Conservation (phyloP, 2,329 filamentous ascomycete genomes). For the Botryosphaeria agaves region DNA sequence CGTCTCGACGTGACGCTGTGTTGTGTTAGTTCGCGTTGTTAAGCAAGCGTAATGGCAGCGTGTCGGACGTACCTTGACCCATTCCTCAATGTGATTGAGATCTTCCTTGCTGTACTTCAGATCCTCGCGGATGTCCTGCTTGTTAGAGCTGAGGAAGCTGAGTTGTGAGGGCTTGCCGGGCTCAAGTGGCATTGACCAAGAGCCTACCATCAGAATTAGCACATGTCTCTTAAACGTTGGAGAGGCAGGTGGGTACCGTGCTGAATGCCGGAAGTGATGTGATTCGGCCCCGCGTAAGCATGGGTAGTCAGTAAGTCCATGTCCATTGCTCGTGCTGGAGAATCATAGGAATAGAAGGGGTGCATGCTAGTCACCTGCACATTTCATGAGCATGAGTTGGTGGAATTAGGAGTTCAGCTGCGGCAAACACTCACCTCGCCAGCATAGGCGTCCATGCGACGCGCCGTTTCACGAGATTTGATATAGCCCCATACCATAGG, state of each 20-base stretch:
- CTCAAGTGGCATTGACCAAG: constrained; percentile 47
- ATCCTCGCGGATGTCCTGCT: constrained; percentile 40
- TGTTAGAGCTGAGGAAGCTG: constrained; percentile 45
- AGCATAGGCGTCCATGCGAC: constrained; percentile 61
- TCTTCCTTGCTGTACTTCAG: constrained; percentile 48
- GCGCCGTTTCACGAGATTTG: constrained; percentile 64
- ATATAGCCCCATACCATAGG: constrained; percentile 73
- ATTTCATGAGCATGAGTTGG: too few species aligned
- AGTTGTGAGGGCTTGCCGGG: constrained; percentile 32
- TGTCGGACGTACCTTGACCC: constrained; percentile 29
- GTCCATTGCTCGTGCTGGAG: constrained; percentile 50
- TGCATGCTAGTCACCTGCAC: constrained; percentile 34
- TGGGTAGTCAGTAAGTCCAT: constrained; percentile 63
- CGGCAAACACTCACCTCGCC: constrained; percentile 39
- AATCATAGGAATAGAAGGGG: constrained; percentile 56
- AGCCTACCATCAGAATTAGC: constrained; percentile 10
- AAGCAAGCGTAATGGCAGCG: constrained; percentile 3
- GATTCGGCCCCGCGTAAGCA: constrained; percentile 54
- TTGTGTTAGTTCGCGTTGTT: too few species aligned
- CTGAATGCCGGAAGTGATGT: constrained; percentile 53
- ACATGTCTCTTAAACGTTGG: not conserved
- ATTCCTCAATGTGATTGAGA: constrained; percentile 49
- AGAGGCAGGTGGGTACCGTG: constrained; percentile 33
- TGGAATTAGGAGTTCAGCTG: too few species aligned
- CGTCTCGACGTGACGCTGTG: constrained; percentile 51